Conservation (phyloP, 2,329 filamentous ascomycete species). For the Fusarium pininemorale region DNA sequence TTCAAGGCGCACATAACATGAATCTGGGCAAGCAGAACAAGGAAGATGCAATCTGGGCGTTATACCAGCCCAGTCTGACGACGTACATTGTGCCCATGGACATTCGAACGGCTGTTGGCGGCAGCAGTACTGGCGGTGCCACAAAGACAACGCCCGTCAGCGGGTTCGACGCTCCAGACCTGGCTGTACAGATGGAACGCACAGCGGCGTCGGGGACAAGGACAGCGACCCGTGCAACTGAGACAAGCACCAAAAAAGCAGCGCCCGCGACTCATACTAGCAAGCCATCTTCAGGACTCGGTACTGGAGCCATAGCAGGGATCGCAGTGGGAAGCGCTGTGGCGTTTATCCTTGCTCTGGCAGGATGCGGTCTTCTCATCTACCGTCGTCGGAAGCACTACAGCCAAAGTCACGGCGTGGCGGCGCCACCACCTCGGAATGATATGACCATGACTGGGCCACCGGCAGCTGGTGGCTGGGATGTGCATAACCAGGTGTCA, state of each 20-base stretch:
- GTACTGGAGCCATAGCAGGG: slow-evolving; percentile 1
- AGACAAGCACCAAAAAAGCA: not conserved
- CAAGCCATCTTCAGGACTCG: not conserved
- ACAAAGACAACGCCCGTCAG: not conserved
- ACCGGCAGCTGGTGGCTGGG: no score
- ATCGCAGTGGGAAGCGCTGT: slow-evolving; percentile 3
- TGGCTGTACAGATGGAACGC: not conserved
- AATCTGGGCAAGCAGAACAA: slow-evolving; percentile 5
- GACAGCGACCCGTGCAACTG: not conserved
- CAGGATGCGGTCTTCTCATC: not conserved
- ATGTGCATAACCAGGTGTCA: no score
- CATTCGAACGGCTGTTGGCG: not conserved
- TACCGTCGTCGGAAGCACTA: not conserved
- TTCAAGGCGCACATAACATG: slow-evolving; percentile 5
- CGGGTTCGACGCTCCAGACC: slow-evolving; percentile 4
- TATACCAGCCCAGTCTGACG: not conserved
- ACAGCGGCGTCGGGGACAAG: not conserved
- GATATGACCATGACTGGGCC: no score
- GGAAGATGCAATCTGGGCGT: slow-evolving; percentile 2
- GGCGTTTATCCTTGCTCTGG: not conserved
- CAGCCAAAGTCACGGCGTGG: slow-evolving; percentile 1
- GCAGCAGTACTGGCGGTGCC: not conserved
- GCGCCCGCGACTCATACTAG: not conserved
- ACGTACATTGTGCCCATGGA: not conserved
- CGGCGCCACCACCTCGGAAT: not conserved